Conservation (phyloP, 2,329 filamentous ascomycete species). For the Fusarium kyushuense region DNA sequence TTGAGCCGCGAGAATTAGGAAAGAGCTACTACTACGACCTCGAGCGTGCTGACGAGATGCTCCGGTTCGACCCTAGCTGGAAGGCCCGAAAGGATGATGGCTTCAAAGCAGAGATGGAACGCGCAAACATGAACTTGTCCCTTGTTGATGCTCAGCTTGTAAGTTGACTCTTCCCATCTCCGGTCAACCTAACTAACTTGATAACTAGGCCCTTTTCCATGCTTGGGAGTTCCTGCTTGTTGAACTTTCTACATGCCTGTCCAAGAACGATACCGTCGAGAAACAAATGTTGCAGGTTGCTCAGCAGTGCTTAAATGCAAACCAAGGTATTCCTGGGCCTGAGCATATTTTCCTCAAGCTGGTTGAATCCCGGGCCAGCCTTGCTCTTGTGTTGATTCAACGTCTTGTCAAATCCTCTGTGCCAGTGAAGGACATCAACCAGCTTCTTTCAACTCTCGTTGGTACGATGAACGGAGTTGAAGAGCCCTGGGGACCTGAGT, state of each 20-base stretch:
- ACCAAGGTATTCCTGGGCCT: slow-evolving; percentile 77
- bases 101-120: slow-evolving; percentile 84
- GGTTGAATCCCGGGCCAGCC: slow-evolving; percentile 79
- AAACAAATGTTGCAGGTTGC: slow-evolving; percentile 80
- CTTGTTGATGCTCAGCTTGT: slow-evolving; percentile 92
- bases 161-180: slow-evolving; percentile 56
- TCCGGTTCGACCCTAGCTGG: slow-evolving; percentile 85
- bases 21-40: slow-evolving; percentile 87
- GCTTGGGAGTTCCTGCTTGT: slow-evolving; percentile 91
- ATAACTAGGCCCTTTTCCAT: slow-evolving; percentile 77
- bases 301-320: slow-evolving; percentile 81
- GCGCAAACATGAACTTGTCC: slow-evolving; percentile 90
- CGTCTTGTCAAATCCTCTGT: slow-evolving; percentile 73
- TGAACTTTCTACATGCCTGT: slow-evolving; percentile 79
- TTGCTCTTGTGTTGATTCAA: slow-evolving; percentile 86
- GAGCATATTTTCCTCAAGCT: slow-evolving; percentile 86
- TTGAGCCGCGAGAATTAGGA: slow-evolving; percentile 76
- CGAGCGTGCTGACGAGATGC: slow-evolving; percentile 77
- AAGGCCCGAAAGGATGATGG: slow-evolving; percentile 74
- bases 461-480: slow-evolving; percentile 66
- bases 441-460: slow-evolving; percentile 64
- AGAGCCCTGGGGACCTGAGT: slow-evolving; percentile 64
- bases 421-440: slow-evolving; percentile 63
- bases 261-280: slow-evolving; percentile 66
- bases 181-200: slow-evolving; percentile 32